Conservation (phyloP, 176 grass and related monocot genomes). For the Leersia perrieri region DNA sequence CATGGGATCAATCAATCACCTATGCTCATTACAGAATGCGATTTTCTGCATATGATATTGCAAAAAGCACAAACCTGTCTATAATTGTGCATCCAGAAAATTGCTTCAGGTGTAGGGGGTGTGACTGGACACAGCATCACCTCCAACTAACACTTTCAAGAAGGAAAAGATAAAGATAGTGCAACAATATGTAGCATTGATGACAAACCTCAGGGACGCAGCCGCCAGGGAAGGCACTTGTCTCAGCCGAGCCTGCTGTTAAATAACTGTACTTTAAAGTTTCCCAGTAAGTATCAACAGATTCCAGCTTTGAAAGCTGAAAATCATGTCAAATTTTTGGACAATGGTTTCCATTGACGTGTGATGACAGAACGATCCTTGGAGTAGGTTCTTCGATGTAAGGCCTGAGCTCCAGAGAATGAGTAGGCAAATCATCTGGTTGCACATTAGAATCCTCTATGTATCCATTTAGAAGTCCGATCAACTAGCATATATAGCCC, state of each 20-base stretch:
- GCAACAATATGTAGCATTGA: conserved; percentile 6
- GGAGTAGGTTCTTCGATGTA: conserved; percentile 90
- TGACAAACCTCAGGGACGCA: conserved; percentile 71
- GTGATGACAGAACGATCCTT: conserved; percentile 51
- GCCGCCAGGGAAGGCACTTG: conserved; percentile 83
- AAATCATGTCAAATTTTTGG: conserved; percentile 84
- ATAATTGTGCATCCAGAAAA: too few relatives aligned
- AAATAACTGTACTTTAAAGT: conserved; percentile 86
- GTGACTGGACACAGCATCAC: too few relatives aligned
- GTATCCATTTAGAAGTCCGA: conserved; percentile 54
- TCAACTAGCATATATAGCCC: conserved; percentile 52
- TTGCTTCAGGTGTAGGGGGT: too few relatives aligned
- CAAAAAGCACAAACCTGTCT: too few relatives aligned
- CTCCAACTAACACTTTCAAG: too few relatives aligned
- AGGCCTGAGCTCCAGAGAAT: conserved; percentile 83
- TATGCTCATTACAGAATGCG: too few relatives aligned
- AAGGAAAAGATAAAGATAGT: too few relatives aligned
- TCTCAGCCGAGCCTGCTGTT: conserved; percentile 49
- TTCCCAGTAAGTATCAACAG: conserved; percentile 90
- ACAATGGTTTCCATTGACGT: conserved; percentile 30
- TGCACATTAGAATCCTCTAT: conserved; percentile 43
- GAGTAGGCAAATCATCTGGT: conserved; percentile 46
- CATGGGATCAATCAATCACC: too few relatives aligned
- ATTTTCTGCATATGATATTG: too few relatives aligned
- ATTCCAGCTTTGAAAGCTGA: conserved; percentile 63